Evolutionary conservation across 1,139 yeast genomes (phyloP).

Genomic region (Yamadazyma atlantica): DNA sequence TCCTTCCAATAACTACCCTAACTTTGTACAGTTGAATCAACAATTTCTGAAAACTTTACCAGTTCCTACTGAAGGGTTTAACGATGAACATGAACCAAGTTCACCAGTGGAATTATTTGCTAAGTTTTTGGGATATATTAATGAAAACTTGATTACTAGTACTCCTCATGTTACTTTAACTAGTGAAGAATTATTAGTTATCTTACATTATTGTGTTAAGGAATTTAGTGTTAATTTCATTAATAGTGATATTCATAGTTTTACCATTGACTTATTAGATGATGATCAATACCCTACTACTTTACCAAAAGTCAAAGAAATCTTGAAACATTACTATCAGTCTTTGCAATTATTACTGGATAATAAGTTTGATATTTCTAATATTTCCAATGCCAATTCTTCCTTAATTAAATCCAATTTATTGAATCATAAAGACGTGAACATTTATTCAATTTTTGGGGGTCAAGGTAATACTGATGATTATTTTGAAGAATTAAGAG

Average conservation of each 20-base stretch:
- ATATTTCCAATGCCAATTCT: constrained; percentile 42
- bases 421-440: constrained; percentile 48
- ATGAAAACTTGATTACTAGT: constrained; percentile 8
- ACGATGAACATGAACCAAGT: constrained; percentile 86
- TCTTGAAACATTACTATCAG: constrained; percentile 72
- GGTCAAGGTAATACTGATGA: constrained; percentile 99
- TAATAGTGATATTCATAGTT: constrained; percentile 73
- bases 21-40: constrained; percentile 84
- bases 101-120: constrained; percentile 86
- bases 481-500: constrained; percentile 94
- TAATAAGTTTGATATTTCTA: not conserved
- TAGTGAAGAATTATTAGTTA: constrained; percentile 62
- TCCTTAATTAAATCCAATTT: constrained; percentile 54
- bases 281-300: constrained; percentile 64
- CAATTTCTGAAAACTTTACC: constrained; percentile 81
- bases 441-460: constrained; percentile 85
- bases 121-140: constrained; percentile 70
- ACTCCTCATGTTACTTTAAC: constrained; percentile 57
- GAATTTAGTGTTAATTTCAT: constrained; percentile 84
- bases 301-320: constrained; percentile 63
- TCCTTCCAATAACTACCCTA: constrained; percentile 76
- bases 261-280: constrained; percentile 69
- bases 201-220: constrained; percentile 64
- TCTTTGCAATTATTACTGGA: constrained; percentile 6
- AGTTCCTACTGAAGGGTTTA: constrained; percentile 76